phyloP scores from a whole-genome alignment of 2,329 filamentous ascomycete genomes.

The Penicillium corylophilum region DNA sequence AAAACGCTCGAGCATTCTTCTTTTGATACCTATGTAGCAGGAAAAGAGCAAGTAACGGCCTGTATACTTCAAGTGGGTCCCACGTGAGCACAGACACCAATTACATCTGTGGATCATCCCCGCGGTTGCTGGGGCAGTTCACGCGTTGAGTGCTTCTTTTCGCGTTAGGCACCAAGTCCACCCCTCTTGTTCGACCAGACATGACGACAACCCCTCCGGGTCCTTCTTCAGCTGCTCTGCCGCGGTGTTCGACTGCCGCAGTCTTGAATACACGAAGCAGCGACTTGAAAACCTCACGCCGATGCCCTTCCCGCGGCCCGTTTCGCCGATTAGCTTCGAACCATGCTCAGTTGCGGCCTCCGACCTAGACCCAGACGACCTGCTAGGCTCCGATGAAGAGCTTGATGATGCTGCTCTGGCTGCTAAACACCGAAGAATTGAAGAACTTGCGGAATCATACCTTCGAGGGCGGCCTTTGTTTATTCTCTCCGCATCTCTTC shows the following conservation, averaged over 20 bases:
- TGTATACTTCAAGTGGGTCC: too few relatives aligned
- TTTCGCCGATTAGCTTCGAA: conserved; percentile 39
- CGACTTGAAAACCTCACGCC: conserved; percentile 12
- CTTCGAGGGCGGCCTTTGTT: conserved; percentile 44
- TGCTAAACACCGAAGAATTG: conserved; percentile 44
- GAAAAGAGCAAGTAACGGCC: too few relatives aligned
- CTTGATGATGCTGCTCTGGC: conserved; percentile 31
- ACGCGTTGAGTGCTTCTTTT: conserved; percentile 19
- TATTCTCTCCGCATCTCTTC: conserved; percentile 47
- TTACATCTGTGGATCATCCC: conserved; percentile 11
- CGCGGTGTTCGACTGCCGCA: conserved; percentile 24
- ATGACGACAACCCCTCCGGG: conserved; percentile 11
- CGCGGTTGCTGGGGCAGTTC: conserved; percentile 17
- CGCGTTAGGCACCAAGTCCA: conserved; percentile 14
- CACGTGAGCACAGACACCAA: not conserved
- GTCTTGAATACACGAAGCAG: conserved; percentile 3
- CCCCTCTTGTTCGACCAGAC: conserved; percentile 1
- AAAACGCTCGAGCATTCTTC: too few relatives aligned
- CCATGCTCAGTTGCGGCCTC: conserved; percentile 25
- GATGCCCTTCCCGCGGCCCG: conserved; percentile 35
- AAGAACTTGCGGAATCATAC: conserved; percentile 43
- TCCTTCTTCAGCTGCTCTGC: conserved; percentile 12
- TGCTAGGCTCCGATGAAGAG: conserved; percentile 42
- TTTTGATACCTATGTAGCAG: too few relatives aligned
- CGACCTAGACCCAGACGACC: conserved; percentile 27